Percentiles rank a stretch among this genome's conserved stretches.
These are phyloP conservation scores for Licmophora abbreviata DNA, from an alignment of 108 stramenopile species.

Conservation along the genomic window DNA sequence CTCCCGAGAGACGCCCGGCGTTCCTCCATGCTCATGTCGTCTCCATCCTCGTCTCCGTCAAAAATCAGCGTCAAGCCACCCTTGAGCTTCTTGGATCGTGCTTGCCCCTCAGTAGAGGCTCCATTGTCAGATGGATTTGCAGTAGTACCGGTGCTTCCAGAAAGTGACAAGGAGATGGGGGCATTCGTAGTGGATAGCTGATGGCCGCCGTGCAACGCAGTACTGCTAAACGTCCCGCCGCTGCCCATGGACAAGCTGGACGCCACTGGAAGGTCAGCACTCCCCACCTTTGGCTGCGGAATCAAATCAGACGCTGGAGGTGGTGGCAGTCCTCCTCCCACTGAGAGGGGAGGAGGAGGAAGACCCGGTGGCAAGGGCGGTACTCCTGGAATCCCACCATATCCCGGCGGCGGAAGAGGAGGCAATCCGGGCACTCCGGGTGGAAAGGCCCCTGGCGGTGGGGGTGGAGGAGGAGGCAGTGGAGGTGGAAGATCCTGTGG, in stretches of 20 bases:
- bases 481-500: conserved; percentile 34
- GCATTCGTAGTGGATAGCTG: conserved; percentile 3
- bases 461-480: conserved; percentile 56
- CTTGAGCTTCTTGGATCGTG: conserved; percentile 27
- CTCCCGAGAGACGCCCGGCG: conserved; percentile 27
- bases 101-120: neutral
- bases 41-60: conserved; percentile 22
- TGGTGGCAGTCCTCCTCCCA: conserved; percentile 26
- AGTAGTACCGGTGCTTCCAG: conserved; percentile 2
- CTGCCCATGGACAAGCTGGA: conserved; percentile 26
- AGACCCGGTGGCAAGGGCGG: conserved; percentile 21
- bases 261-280: conserved; percentile 45
- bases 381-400: conserved; percentile 19
- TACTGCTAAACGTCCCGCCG: neutral
- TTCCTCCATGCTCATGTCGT: conserved; percentile 37
- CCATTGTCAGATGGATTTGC: too few relatives aligned
- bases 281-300: conserved; percentile 57
- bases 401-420: conserved; percentile 4
- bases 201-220: neutral
- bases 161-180: conserved; percentile 16
- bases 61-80: conserved; percentile 44
- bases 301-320: conserved; percentile 40
- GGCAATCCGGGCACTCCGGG: conserved; percentile 13
- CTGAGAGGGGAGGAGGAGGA: conserved; percentile 23
- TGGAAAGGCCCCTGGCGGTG: conserved; percentile 31